Evolutionary conservation across 352 stramenopile genomes (phyloP), one percentile per base, ranked within the genome.

Genomic region (Globisporangium lucens): DNA sequence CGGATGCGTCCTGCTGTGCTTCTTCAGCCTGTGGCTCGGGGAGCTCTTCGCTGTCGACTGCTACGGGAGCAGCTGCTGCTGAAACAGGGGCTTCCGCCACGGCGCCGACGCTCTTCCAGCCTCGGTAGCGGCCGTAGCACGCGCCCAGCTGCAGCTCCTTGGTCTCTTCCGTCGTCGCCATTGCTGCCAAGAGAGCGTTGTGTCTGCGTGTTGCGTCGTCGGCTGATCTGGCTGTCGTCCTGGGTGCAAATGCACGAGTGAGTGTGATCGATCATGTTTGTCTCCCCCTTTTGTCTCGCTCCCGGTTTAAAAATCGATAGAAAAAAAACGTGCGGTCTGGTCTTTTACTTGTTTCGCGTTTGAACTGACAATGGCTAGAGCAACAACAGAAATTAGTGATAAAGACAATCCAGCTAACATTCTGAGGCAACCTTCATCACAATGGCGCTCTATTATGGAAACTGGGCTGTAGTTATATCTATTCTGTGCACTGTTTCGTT

Each of bases 41-140:
- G 17, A 65, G 57, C 47, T 70, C 59, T 27, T 63, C 70, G 33
- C 65, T 63, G 61, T 58, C 65, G 15, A 67, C 67, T 47, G 56
- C 67, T 47, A 53, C 38, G 30, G 30, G 2, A 33, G 30, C 30
- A 56, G 65, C 64, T 2, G 61, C 24, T 10, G 62, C 53, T 0
- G 60, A 38, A 3, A 61, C 6, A 0, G 63, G 22, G 2, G 22
- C 56, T 22, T 74, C 49, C 6, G 58, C 2, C 47, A 35, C 29
- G 36, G 61, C 27, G 29, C 66, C 53, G 33, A 72, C 63, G 60
- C 56, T 71, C 53, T 66, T 71, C 83, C 83, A 91, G 49, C 75
- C 67, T 52, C 68, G 65, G 67, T 91, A 91, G 69, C 80, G 79
- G 6, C 83, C 82, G 67, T 85, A 88, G 43, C 77, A 67, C 59